Percentiles rank a stretch among this genome's conserved stretches.
Evolutionary conservation across 1,284 basidiomycete species (phyloP).

Genomic region (Stygiomarasmius scandens): DNA sequence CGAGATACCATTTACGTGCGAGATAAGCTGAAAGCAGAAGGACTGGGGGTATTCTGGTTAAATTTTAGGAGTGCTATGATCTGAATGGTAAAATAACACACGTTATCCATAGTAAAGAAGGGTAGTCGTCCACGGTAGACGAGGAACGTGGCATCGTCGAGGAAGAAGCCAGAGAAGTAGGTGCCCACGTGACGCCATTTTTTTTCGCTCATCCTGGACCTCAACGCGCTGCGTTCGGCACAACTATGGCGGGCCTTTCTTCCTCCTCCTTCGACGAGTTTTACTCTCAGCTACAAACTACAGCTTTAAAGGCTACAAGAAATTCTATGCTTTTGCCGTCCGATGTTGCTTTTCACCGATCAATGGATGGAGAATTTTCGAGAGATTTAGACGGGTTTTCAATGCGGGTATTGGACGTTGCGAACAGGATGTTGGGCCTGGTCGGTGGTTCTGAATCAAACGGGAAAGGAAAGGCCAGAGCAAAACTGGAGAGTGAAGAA

Average conservation of each 20-base stretch:
- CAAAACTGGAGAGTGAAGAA: constrained; percentile 68
- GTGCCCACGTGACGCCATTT: not conserved
- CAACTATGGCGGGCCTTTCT: constrained; percentile 2
- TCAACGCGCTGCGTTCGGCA: not conserved
- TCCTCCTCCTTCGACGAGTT: constrained; percentile 36
- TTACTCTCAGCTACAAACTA: constrained; percentile 55
- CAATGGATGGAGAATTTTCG: constrained; percentile 75
- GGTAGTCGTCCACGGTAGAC: constrained; percentile 30
- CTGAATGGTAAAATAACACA: constrained; percentile 26
- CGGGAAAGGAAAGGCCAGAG: constrained; percentile 53
- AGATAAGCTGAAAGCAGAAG: constrained; percentile 46
- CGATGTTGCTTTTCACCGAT: constrained; percentile 84
- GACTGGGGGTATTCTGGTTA: constrained; percentile 28
- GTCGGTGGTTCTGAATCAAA: constrained; percentile 42
- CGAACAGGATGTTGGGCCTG: constrained; percentile 66
- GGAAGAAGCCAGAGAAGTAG: not conserved
- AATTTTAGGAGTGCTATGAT: not conserved
- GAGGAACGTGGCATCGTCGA: not conserved
- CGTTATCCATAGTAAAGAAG: constrained; percentile 44
- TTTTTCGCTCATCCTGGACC: not conserved
- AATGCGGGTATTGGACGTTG: constrained; percentile 59
- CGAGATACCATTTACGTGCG: constrained; percentile 49
- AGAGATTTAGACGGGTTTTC: constrained; percentile 67
- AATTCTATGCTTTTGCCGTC: constrained; percentile 58
- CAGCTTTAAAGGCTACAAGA: constrained; percentile 63